These are phyloP conservation scores for Venturia effusa DNA, from an alignment of 2,329 filamentous ascomycete genomes.

Conservation along the genomic window DNA sequence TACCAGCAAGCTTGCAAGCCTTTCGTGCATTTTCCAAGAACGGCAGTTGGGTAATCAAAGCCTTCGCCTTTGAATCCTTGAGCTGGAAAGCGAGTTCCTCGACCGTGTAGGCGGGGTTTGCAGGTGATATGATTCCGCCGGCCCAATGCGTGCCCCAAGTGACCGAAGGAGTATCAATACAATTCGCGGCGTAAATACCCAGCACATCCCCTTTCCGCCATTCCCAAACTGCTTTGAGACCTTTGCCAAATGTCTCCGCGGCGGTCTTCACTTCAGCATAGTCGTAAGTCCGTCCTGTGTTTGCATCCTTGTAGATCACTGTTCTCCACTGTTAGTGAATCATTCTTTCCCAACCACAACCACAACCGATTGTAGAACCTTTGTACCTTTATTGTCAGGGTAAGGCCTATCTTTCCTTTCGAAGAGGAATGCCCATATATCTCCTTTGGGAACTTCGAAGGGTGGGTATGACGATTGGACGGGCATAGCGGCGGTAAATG, in stretches of 20 bases:
- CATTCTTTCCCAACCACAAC: neutral
- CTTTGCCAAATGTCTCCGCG: conserved; percentile 68
- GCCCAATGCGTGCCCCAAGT: conserved; percentile 77
- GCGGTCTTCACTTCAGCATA: conserved; percentile 54
- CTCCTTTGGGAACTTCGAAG: conserved; percentile 60
- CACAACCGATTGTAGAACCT: neutral
- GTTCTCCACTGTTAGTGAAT: conserved; percentile 1
- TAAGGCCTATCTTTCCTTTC: conserved; percentile 55
- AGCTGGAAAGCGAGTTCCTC: conserved; percentile 80
- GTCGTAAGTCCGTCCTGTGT: conserved; percentile 59
- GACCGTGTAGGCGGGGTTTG: conserved; percentile 77
- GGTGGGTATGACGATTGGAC: conserved; percentile 53
- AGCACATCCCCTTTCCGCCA: conserved; percentile 81
- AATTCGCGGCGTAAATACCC: conserved; percentile 74
- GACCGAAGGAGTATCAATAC: conserved; percentile 67
- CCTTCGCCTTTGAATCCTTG: conserved; percentile 64
- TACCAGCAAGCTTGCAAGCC: conserved; percentile 59
- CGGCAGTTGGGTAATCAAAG: conserved; percentile 60
- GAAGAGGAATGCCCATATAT: conserved; percentile 72
- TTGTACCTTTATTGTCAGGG: conserved; percentile 60
- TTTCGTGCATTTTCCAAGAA: conserved; percentile 53
- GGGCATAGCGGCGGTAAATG: conserved; percentile 45
- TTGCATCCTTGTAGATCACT: conserved; percentile 72
- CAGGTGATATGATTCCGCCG: conserved; percentile 71
- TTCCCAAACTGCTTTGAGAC: conserved; percentile 60